Evolutionary conservation across 306 rosid genomes (phyloP).

Genomic region (Inga laurina): DNA sequence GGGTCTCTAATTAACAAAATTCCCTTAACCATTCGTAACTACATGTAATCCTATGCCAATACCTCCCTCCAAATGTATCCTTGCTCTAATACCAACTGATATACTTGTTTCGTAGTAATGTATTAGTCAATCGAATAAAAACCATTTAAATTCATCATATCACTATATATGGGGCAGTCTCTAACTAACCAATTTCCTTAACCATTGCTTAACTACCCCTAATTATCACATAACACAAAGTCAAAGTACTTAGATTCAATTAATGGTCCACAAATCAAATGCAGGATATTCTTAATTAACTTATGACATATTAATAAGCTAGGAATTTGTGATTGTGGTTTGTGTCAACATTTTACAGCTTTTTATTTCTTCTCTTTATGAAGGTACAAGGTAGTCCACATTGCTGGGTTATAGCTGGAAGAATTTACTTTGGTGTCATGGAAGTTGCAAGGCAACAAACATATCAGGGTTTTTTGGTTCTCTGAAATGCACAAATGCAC

Average conservation of each 20-base stretch:
- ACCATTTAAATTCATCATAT: background rate
- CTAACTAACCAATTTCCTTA: background rate
- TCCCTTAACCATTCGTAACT: too few relatives aligned
- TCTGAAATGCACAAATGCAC: background rate
- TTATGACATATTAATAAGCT: background rate
- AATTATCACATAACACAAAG: background rate
- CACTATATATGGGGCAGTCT: background rate
- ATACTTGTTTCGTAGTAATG: too few relatives aligned
- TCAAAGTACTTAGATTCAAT: background rate
- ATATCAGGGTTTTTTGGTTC: background rate
- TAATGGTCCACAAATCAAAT: background rate
- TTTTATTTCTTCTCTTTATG: background rate
- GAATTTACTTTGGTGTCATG: background rate
- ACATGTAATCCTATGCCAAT: too few relatives aligned
- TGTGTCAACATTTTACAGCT: background rate
- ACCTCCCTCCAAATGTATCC: too few relatives aligned
- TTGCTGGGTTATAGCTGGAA: background rate
- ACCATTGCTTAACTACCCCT: background rate
- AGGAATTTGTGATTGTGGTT: background rate
- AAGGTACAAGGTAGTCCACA: constrained; percentile 12
- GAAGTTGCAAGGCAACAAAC: background rate
- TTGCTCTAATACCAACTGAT: too few relatives aligned
- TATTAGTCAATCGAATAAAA: too few relatives aligned
- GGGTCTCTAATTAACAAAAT: too few relatives aligned
- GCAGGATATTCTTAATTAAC: background rate